phyloP scores from a whole-genome alignment of 257 asterid species.

The Fraxinus excelsior region DNA sequence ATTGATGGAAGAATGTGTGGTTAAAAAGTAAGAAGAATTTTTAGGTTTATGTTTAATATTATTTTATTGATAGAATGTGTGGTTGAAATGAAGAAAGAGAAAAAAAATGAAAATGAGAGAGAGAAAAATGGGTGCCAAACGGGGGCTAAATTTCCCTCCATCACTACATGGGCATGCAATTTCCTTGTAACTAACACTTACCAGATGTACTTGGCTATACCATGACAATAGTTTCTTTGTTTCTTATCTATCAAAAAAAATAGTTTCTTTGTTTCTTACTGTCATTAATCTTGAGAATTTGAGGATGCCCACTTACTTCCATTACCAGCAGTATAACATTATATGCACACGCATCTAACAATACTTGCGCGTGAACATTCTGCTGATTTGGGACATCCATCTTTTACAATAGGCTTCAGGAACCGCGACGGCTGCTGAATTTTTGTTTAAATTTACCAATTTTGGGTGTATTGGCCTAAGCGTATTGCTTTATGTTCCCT shows the following conservation, averaged over 20 bases:
- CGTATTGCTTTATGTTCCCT: background rate
- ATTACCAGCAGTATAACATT: background rate
- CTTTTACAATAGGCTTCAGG: background rate
- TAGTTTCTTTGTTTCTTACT: background rate
- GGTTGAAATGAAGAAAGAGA: no score
- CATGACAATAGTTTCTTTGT: background rate
- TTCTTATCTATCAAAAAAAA: no score
- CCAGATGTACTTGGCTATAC: background rate
- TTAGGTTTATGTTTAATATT: no score
- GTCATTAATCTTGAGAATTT: background rate
- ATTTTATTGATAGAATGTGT: no score
- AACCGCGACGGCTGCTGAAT: background rate
- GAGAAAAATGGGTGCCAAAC: no score
- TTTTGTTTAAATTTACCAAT: background rate
- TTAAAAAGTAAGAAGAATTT: no score
- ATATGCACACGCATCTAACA: background rate
- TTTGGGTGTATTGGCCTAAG: background rate
- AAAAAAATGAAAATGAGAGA: no score
- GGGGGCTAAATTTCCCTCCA: background rate
- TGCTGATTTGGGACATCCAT: background rate
- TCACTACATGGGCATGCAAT: background rate
- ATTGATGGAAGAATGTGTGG: no score
- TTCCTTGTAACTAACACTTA: background rate
- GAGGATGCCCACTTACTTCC: background rate
- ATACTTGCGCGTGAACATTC: background rate